Conservation (phyloP, 2,329 filamentous ascomycete species). For the Exutisphaerella laricina region DNA sequence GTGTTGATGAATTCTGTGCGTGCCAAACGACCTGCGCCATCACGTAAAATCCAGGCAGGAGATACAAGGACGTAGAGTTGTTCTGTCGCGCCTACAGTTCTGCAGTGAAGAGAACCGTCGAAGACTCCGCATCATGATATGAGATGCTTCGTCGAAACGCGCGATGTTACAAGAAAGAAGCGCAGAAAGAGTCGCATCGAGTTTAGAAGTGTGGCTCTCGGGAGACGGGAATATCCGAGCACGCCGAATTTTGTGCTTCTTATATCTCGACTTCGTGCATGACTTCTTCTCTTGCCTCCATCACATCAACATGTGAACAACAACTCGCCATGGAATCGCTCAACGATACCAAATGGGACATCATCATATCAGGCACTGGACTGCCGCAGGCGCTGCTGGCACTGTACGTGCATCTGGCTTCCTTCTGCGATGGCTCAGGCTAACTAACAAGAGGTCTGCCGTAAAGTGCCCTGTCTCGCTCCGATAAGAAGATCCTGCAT, state of each 20-base stretch:
- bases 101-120: conserved; percentile 41
- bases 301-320: conserved; percentile 9
- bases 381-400: conserved; percentile 50
- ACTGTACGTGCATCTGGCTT: conserved; percentile 40
- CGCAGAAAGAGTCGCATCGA: conserved; percentile 11
- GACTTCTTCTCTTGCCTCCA: conserved; percentile 5
- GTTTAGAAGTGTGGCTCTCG: too few relatives aligned
- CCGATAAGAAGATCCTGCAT: conserved; percentile 85
- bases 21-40: conserved; percentile 48
- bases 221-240: too few relatives aligned
- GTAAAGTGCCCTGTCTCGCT: conserved; percentile 81
- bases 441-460: conserved; percentile 62
- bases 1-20: too few relatives aligned
- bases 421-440: conserved; percentile 30
- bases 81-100: conserved; percentile 40
- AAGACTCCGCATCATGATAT: conserved; percentile 23
- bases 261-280: too few relatives aligned
- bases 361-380: conserved; percentile 50
- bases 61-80: conserved; percentile 45
- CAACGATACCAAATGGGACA: conserved; percentile 47
- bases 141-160: conserved; percentile 26
- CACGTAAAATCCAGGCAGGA: conserved; percentile 46
- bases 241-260: too few relatives aligned
- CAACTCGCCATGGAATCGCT: conserved; percentile 44
- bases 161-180: conserved; percentile 27